Evolutionary conservation across 208 protist species (phyloP).

Genomic region (Angomonas deanei): DNA sequence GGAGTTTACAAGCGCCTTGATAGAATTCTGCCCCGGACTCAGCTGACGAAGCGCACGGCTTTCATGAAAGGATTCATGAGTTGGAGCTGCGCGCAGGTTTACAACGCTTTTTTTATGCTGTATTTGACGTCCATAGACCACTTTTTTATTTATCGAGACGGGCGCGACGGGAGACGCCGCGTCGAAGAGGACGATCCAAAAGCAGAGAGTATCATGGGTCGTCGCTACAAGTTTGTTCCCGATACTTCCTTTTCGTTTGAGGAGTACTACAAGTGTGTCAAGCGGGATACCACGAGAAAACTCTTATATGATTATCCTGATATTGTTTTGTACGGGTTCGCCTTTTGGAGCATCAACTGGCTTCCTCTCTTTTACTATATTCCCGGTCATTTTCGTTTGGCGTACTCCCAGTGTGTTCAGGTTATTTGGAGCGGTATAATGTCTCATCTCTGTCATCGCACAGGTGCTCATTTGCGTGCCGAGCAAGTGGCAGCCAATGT

Average conservation of each 20-base stretch:
- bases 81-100: slow-evolving; percentile 50
- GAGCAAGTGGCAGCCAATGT: not conserved
- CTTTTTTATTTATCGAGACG: slow-evolving; percentile 73
- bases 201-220: slow-evolving; percentile 27
- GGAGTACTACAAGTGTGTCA: slow-evolving; percentile 49
- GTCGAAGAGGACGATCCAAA: slow-evolving; percentile 22
- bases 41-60: slow-evolving; percentile 43
- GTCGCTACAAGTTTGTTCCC: slow-evolving; percentile 49
- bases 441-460: slow-evolving; percentile 65
- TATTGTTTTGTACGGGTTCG: slow-evolving; percentile 51
- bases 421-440: slow-evolving; percentile 76
- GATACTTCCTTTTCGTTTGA: slow-evolving; percentile 44
- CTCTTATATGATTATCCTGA: slow-evolving; percentile 63
- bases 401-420: slow-evolving; percentile 54
- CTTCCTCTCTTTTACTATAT: slow-evolving; percentile 84
- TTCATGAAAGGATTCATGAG: slow-evolving; percentile 68
- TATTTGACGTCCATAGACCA: slow-evolving; percentile 70
- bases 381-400: slow-evolving; percentile 60
- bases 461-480: slow-evolving; percentile 7
- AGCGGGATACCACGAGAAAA: slow-evolving; percentile 30
- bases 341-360: slow-evolving; percentile 77
- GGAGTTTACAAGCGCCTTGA: slow-evolving; percentile 50
- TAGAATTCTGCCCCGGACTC: slow-evolving; percentile 23
- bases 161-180: slow-evolving; percentile 45
- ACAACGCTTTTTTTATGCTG: slow-evolving; percentile 55